Base-by-base conservation (phyloP, 1,284 basidiomycete genomes). In the Omphalotus olearius region DNA sequence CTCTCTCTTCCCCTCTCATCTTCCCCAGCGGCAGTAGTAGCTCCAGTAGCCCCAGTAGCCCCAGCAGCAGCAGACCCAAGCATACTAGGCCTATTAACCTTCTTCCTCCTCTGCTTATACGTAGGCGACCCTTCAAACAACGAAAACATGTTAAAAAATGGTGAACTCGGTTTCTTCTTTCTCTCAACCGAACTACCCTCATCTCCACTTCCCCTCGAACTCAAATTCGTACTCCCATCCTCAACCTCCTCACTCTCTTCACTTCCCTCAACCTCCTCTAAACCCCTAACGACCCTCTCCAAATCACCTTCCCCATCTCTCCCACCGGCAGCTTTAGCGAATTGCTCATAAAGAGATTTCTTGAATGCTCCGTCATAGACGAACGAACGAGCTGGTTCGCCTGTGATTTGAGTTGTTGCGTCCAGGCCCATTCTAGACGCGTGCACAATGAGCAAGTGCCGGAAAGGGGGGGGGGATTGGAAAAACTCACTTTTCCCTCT, bases 41-140 rank as follows among this genome's bases (percentile, higher is more conserved):
- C 40, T 28, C 36, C 51, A 56, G 53, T 60, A 59, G n/a, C n/a
- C n/a, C 39, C 58, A 53, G 53, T 57, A 51, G 36, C 59, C 37
- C 59, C 57, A 16, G 47, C 47, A n/a, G 47, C 46, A n/a, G 43
- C 54, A 33, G 51, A 40, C 10, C 50, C 59, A 23, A 61, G 56
- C 47, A 51, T 62, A 48, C 36, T 62, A 54, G 50, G 59, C 42
- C 54, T 60, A 62, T 68, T 66, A 25, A 76, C 75, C 67, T 88
- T 88, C 74, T 90, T 91, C 56, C 89, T 78, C n/a, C 91, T 77
- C 60, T 88, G 85, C 68, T 94, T 94, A 74, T 94, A 94, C 6
- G 80, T 80, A 2, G 89, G 86, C 55, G 82, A 86, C 6, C 91
- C 91, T 64, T 88, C 87, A 53, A 91, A 86, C 43, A 91, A 70